A percentile compares a stretch with the other conserved stretches of the same genome.
Conservation (phyloP, 1,284 basidiomycete species). For the Sphagnurus paluster region DNA sequence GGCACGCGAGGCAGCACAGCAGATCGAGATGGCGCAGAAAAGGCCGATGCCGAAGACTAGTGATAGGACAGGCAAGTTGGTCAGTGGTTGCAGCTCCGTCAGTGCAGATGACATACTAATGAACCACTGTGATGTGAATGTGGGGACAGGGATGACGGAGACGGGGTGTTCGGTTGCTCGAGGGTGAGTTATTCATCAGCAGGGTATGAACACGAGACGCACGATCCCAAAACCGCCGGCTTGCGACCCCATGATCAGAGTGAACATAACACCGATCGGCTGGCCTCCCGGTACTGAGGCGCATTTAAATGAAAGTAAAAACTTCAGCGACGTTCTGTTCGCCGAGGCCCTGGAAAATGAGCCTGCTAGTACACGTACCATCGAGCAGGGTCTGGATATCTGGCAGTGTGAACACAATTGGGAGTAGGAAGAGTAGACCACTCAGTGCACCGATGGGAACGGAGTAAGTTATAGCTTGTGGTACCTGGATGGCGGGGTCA, state of each 20-base stretch:
- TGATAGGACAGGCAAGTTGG: constrained; percentile 17
- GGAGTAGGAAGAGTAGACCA: constrained; percentile 65
- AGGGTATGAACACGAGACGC: constrained; percentile 19
- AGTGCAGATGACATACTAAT: constrained; percentile 34
- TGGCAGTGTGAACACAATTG: constrained; percentile 67
- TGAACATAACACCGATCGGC: constrained; percentile 66
- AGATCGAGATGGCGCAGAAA: constrained; percentile 60
- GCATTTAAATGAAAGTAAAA: no score
- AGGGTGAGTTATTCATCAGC: background rate
- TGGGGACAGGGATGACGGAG: no score
- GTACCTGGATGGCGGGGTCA: constrained; percentile 54
- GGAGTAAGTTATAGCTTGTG: constrained; percentile 58
- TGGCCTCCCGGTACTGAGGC: constrained; percentile 65
- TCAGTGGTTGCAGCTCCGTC: background rate
- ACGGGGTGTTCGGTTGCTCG: no score
- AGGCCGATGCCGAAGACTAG: constrained; percentile 54
- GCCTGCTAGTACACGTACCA: constrained; percentile 33
- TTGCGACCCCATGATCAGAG: constrained; percentile 60
- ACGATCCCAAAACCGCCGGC: constrained; percentile 66
- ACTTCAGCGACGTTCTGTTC: no score
- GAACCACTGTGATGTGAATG: constrained; percentile 42
- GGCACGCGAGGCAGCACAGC: constrained; percentile 66
- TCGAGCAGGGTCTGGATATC: constrained; percentile 55
- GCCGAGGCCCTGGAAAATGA: background rate
- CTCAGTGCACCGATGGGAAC: constrained; percentile 61